These are phyloP conservation scores for Mortierella sp. DNA, from an alignment of 371 early-diverging fungal species.

Conservation along the genomic window DNA sequence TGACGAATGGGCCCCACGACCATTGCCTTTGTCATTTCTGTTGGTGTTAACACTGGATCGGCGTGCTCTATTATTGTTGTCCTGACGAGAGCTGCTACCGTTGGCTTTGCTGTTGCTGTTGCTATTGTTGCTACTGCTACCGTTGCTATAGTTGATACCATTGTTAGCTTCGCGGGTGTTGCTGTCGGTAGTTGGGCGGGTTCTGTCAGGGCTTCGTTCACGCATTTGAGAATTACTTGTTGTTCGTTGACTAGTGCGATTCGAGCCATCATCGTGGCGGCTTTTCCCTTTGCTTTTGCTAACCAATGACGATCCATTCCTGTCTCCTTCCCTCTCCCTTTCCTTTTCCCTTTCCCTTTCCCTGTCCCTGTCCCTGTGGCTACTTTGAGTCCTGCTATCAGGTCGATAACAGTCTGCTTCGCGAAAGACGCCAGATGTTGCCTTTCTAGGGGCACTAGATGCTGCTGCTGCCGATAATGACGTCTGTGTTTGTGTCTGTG, in stretches of 20 bases:
- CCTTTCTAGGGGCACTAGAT: background rate
- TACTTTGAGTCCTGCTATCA: background rate
- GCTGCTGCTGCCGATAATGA: too few relatives aligned
- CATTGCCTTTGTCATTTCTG: background rate
- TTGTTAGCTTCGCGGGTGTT: background rate
- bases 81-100: background rate
- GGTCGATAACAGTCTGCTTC: slow-evolving; percentile 9
- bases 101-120: slow-evolving; percentile 4
- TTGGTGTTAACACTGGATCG: background rate
- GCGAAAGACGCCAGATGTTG: background rate
- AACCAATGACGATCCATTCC: too few relatives aligned
- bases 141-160: slow-evolving; percentile 10
- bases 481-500: too few relatives aligned
- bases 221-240: background rate
- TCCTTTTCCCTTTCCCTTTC: too few relatives aligned
- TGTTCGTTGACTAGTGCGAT: background rate
- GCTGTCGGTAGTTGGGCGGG: slow-evolving; percentile 12
- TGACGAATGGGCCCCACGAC: too few relatives aligned
- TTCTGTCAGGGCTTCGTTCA: slow-evolving; percentile 13
- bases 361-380: background rate
- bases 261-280: too few relatives aligned
- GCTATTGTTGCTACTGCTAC: slow-evolving; percentile 2
- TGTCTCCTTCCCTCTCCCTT: too few relatives aligned
- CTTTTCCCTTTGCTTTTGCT: too few relatives aligned
- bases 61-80: background rate